These are phyloP conservation scores for Steccherinum ochraceum DNA, from an alignment of 768 basidiomycete species.

Conservation along the genomic window DNA sequence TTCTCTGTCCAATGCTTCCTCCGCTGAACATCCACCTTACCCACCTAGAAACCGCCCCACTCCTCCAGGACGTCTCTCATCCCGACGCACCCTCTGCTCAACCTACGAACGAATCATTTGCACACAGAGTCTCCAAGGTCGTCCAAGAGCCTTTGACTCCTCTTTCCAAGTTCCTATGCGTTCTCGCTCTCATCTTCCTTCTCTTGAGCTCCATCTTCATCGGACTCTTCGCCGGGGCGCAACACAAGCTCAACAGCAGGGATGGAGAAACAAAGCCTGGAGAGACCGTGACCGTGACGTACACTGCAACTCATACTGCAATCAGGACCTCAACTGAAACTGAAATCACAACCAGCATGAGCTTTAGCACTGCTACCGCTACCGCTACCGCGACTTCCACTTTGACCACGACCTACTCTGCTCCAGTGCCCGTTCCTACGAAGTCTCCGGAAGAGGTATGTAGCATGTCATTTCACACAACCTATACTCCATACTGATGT, in stretches of 20 bases:
- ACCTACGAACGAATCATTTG: conserved; percentile 27
- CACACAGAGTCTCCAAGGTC: conserved; percentile 46
- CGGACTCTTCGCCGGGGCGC: conserved; percentile 87
- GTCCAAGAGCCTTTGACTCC: conserved; percentile 77
- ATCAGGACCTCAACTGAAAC: conserved; percentile 21
- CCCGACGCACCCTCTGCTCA: conserved; percentile 29
- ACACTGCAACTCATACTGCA: conserved; percentile 20
- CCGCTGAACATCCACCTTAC: conserved; percentile 3
- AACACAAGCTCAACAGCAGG: conserved; percentile 61
- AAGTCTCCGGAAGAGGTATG: conserved; percentile 45
- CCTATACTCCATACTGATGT: neutral
- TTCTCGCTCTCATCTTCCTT: conserved; percentile 69
- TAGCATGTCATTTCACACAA: neutral
- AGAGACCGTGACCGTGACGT: conserved; percentile 33
- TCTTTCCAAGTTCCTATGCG: conserved; percentile 76
- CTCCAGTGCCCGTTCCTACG: conserved; percentile 48
- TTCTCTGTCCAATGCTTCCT: conserved; percentile 1
- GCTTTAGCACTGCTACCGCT: conserved; percentile 20
- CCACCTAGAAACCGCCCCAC: conserved; percentile 53
- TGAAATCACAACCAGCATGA: conserved; percentile 8
- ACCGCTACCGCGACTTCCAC: conserved; percentile 34
- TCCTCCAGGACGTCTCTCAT: conserved; percentile 46
- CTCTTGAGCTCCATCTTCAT: conserved; percentile 84
- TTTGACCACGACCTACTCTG: conserved; percentile 29
- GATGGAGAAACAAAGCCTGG: conserved; percentile 31